Base-by-base conservation (phyloP, 179 eudicot species). In the Vitellaria paradoxa region DNA sequence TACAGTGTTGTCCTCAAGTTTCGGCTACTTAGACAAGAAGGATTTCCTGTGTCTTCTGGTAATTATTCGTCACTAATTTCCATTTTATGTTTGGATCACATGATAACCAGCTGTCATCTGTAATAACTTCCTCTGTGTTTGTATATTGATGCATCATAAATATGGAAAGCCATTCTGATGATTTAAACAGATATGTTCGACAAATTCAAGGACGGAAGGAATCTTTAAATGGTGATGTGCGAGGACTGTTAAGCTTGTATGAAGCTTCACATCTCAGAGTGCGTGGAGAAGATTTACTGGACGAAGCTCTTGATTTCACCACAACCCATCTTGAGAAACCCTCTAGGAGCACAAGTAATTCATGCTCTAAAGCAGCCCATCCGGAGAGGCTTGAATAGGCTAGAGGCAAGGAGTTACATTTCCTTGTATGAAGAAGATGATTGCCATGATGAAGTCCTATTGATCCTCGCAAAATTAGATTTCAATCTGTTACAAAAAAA, bases 301-400 rank as follows among this genome's bases (percentile, higher is more conserved):
- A 81, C 1, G 76, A 81, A 53, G 83, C 83, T 14, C 13, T 71
- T 13, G 15, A 7, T n/a, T 81, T 81, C 59, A 30, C 84, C 26
- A 46, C 70, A 11, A 49, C 69, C 6, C 46, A 60, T 10, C 84
- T 81, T 18, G 1, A 73, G 26, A 50, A 6, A 67, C n/a, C 30
- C 68, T 1, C 68, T 77, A 24, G 74, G 46, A 10, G 46, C 53
- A n/a, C 80, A 65, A 66, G 70, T 81, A 10, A 23, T 6, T 6
- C 68, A 67, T 64, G 84, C 80, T 7, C 73, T 81, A 3, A 4
- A 65, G n/a, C 49, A 63, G 60, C 78, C 82, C 13, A 56, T 80
- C 26, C 78, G 26, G 17, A 46, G 11, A 14, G n/a, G 59, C 40
- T 12, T 69, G n/a, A 37, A 40, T 18, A 68, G 80, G 46, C 37